These are phyloP conservation scores for Gigaspora rosea DNA, from an alignment of 192 early-diverging fungal species.

Conservation along the genomic window DNA sequence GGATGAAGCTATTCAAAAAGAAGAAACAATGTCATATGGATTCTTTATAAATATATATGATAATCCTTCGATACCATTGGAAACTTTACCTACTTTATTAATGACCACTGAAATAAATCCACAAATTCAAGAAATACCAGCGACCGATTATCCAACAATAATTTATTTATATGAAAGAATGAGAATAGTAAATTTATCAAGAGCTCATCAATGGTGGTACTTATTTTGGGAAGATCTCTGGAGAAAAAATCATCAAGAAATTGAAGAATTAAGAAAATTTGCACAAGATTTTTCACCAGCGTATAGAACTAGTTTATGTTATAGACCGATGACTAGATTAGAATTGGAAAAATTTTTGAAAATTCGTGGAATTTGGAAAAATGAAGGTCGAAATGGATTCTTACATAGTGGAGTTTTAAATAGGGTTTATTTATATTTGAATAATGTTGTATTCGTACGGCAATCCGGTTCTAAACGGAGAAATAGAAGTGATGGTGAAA, in stretches of 20 bases:
- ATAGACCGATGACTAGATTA: constrained; percentile 55
- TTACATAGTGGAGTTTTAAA: constrained; percentile 67
- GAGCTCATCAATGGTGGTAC: constrained; percentile 61
- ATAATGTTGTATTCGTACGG: constrained; percentile 45
- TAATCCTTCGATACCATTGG: constrained; percentile 41
- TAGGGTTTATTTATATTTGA: constrained; percentile 60
- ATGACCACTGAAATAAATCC: constrained; percentile 43
- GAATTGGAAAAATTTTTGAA: constrained; percentile 58
- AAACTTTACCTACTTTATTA: constrained; percentile 37
- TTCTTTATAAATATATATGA: constrained; percentile 51
- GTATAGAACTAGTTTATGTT: constrained; percentile 60
- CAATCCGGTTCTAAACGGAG: not conserved
- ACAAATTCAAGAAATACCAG: constrained; percentile 32
- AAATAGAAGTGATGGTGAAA: not conserved
- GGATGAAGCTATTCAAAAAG: constrained; percentile 54
- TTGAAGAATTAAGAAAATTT: constrained; percentile 41
- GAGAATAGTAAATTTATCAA: constrained; percentile 38
- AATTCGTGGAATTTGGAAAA: constrained; percentile 41
- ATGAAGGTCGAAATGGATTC: constrained; percentile 51
- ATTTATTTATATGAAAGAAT: constrained; percentile 48
- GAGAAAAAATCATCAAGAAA: constrained; percentile 55
- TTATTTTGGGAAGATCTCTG: constrained; percentile 72
- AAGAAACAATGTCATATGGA: constrained; percentile 46
- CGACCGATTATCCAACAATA: constrained; percentile 33
- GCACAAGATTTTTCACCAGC: constrained; percentile 64